Conservation (phyloP, 2,329 filamentous ascomycete genomes). For the Teratosphaeria gauchensis region DNA sequence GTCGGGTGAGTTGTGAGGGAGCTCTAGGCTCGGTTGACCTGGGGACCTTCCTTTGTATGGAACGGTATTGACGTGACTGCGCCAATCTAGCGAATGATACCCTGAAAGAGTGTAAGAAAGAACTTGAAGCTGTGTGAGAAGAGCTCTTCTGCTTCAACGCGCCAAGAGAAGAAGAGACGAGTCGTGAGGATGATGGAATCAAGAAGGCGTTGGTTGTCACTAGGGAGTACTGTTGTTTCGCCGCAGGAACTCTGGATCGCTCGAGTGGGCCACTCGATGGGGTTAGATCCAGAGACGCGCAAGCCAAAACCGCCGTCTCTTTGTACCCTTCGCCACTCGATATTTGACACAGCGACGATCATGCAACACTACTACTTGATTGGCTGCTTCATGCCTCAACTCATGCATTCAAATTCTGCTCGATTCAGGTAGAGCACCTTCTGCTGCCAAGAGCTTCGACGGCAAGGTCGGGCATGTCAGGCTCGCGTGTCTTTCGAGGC, state of each 20-base stretch:
- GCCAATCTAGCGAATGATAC: not conserved
- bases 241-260: not conserved
- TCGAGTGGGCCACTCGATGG: not conserved
- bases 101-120: constrained; percentile 1
- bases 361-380: not conserved
- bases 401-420: not conserved
- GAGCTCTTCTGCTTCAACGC: not conserved
- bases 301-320: not conserved
- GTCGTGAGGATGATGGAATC: not conserved
- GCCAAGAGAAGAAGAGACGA: not conserved
- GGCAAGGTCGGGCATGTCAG: not conserved
- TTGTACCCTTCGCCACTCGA: not conserved
- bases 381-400: not conserved
- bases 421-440: not conserved
- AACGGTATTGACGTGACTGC: not conserved
- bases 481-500: not conserved
- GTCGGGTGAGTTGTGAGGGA: not conserved
- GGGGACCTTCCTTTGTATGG: not conserved
- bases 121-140: not conserved
- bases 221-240: not conserved
- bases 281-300: not conserved
- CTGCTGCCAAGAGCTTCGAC: not conserved
- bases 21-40: not conserved
- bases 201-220: not conserved
- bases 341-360: not conserved